Evolutionary conservation across 2,329 filamentous ascomycete genomes (phyloP).

Genomic region (Pseudogymnoascus sp.): DNA sequence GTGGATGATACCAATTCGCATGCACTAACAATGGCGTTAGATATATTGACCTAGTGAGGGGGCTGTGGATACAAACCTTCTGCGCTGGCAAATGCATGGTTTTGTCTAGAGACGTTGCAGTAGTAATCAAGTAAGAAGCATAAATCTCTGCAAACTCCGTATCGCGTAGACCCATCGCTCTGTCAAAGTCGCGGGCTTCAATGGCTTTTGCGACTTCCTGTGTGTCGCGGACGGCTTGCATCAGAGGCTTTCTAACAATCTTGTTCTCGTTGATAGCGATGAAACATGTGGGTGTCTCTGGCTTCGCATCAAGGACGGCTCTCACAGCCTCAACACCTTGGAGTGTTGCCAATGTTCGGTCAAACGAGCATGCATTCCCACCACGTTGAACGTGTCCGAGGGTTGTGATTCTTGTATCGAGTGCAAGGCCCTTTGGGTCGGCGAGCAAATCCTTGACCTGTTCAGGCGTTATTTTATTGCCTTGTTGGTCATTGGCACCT

Average conservation of each 20-base stretch:
- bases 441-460: conserved; percentile 88
- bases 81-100: conserved; percentile 59
- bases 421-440: conserved; percentile 62
- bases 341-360: conserved; percentile 84
- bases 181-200: conserved; percentile 74
- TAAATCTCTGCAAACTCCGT: conserved; percentile 93
- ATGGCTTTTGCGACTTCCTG: conserved; percentile 79
- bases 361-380: conserved; percentile 85
- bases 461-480: conserved; percentile 73
- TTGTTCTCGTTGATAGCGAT: conserved; percentile 98
- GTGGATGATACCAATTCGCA: conserved; percentile 94
- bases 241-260: conserved; percentile 81
- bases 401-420: conserved; percentile 92
- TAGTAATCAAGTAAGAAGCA: conserved; percentile 83
- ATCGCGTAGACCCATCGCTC: conserved; percentile 81
- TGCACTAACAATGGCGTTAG: conserved; percentile 49
- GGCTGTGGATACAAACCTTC: conserved; percentile 48
- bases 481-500: conserved; percentile 77
- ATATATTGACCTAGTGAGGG: background rate
- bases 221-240: conserved; percentile 82
- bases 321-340: conserved; percentile 93
- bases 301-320: conserved; percentile 81
- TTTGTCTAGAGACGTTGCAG: conserved; percentile 66
- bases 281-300: conserved; percentile 84
- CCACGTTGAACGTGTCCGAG: conserved; percentile 96